phyloP scores from a whole-genome alignment of 2,329 filamentous ascomycete species.

The Madurella fahalii region DNA sequence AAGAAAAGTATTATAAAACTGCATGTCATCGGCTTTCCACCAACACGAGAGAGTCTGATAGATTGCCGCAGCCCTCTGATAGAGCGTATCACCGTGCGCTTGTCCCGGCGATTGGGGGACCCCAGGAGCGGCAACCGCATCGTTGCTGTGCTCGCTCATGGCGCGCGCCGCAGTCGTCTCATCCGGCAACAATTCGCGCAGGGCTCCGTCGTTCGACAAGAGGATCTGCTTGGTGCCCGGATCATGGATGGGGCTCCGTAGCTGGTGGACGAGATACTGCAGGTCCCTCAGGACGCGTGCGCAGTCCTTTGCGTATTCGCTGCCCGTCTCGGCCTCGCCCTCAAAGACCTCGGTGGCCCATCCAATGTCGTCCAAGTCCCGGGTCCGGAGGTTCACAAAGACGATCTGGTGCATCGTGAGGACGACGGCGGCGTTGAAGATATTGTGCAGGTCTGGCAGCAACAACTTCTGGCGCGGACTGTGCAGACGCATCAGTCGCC shows the following conservation, averaged over 20 bases:
- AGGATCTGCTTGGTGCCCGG: constrained; percentile 9
- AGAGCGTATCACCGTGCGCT: not conserved
- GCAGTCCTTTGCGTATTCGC: constrained; percentile 38
- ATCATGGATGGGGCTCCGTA: constrained; percentile 25
- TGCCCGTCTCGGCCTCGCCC: constrained; percentile 36
- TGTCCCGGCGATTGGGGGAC: not conserved
- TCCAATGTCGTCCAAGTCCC: constrained; percentile 32
- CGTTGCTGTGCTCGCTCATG: not conserved
- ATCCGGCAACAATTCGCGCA: constrained; percentile 5
- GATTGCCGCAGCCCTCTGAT: constrained; percentile 7
- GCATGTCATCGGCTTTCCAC: constrained; percentile 15
- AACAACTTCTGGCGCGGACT: constrained; percentile 38
- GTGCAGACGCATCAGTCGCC: constrained; percentile 36
- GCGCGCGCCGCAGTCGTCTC: not conserved
- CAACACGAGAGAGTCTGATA: constrained; percentile 10
- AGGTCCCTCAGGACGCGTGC: constrained; percentile 38
- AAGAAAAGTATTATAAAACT: constrained; percentile 14
- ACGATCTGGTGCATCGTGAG: constrained; percentile 45
- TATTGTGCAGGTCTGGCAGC: constrained; percentile 43
- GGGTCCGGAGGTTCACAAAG: constrained; percentile 30
- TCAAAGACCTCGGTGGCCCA: constrained; percentile 42
- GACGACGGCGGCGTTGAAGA: constrained; percentile 48
- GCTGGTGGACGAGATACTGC: constrained; percentile 33
- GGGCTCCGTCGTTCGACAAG: not conserved
- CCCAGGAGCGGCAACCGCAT: not conserved